Conservation (phyloP, 2,329 filamentous ascomycete species). For the Sordariomycetes sp. region DNA sequence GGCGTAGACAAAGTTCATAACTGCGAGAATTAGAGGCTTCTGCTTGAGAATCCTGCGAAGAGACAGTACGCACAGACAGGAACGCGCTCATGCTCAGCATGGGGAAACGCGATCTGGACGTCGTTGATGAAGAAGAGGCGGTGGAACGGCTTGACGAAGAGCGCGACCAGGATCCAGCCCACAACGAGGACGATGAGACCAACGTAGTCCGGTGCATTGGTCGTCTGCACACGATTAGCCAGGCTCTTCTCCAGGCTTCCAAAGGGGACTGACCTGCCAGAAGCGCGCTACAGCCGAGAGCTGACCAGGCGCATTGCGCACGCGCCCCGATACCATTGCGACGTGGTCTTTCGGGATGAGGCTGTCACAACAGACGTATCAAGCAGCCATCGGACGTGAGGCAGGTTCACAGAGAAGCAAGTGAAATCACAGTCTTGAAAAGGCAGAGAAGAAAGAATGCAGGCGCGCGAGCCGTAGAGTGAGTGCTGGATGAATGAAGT, state of each 20-base stretch:
- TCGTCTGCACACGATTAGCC: constrained; percentile 46
- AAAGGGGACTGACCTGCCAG: constrained; percentile 32
- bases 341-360: too few relatives aligned
- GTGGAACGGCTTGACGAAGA: constrained; percentile 70
- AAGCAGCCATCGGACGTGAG: too few relatives aligned
- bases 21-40: constrained; percentile 19
- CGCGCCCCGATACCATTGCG: neutral
- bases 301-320: neutral
- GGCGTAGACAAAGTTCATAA: constrained; percentile 72
- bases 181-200: constrained; percentile 63
- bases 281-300: constrained; percentile 19
- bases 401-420: too few relatives aligned
- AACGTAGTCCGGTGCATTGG: constrained; percentile 83
- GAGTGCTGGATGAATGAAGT: too few relatives aligned
- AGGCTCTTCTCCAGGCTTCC: neutral
- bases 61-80: constrained; percentile 52
- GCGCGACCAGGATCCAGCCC: constrained; percentile 51
- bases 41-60: neutral
- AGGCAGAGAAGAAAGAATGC: too few relatives aligned
- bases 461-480: too few relatives aligned
- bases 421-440: too few relatives aligned
- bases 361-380: too few relatives aligned
- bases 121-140: constrained; percentile 90
- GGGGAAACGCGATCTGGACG: constrained; percentile 73
- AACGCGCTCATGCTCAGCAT: constrained; percentile 77